phyloP scores from a whole-genome alignment of 1,139 yeast genomes.

The Eremothecium sinecaudum region DNA sequence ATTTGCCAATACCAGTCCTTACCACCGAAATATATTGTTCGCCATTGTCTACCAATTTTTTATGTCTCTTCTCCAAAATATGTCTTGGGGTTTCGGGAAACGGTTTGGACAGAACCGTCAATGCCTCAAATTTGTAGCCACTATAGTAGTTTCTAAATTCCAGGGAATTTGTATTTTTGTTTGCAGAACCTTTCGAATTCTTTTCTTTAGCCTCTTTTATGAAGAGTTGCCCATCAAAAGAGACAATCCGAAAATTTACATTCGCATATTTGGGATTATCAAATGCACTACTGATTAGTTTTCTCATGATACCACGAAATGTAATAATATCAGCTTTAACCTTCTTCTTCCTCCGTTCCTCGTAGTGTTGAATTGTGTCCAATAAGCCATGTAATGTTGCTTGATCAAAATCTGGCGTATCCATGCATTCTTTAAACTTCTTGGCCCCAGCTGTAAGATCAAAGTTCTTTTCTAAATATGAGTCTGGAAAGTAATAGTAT shows the following conservation, averaged over 20 bases:
- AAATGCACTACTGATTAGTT: constrained; percentile 23
- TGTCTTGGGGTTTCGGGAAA: constrained; percentile 61
- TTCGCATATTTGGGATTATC: constrained; percentile 33
- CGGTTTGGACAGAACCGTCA: constrained; percentile 68
- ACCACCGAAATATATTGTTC: constrained; percentile 76
- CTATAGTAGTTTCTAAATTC: constrained; percentile 40
- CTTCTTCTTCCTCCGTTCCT: constrained; percentile 40
- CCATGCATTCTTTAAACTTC: constrained; percentile 44
- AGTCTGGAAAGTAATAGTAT: constrained; percentile 73
- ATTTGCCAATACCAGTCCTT: constrained; percentile 71
- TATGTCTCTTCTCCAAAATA: constrained; percentile 55
- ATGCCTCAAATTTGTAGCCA: constrained; percentile 79
- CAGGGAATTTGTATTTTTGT: constrained; percentile 31
- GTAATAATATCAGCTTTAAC: constrained; percentile 61
- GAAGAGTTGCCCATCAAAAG: constrained; percentile 79
- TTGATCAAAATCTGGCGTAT: constrained; percentile 40
- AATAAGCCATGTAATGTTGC: constrained; percentile 45
- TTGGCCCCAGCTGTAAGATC: constrained; percentile 60
- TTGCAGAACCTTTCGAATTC: constrained; percentile 23
- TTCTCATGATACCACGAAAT: constrained; percentile 68
- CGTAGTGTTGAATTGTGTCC: constrained; percentile 46
- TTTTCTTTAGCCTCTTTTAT: constrained; percentile 48
- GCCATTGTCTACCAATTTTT: constrained; percentile 52
- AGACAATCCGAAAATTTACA: constrained; percentile 52
- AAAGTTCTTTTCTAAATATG: constrained; percentile 40